Conservation (phyloP, 345 rosid genomes). For the Euphorbia peplus region DNA sequence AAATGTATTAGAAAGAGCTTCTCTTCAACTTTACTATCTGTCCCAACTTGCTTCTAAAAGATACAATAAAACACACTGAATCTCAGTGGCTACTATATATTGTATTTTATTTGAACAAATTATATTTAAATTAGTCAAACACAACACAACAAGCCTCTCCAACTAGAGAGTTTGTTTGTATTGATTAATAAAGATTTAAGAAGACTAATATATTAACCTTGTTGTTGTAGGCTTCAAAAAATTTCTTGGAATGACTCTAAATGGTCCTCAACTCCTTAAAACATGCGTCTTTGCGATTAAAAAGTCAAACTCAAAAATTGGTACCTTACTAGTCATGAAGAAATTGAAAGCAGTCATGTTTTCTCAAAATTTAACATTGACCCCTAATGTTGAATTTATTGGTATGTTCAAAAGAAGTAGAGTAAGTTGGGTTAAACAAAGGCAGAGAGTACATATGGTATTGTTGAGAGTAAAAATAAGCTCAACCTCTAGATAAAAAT, state of each 20-base stretch:
- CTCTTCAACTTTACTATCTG: conserved; percentile 16
- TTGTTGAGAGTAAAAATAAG: no score
- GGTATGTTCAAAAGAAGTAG: no score
- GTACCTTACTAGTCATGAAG: background rate
- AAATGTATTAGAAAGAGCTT: no score
- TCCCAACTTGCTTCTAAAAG: conserved; percentile 15
- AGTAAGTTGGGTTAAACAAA: no score
- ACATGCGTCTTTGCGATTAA: background rate
- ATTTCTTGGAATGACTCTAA: conserved; percentile 1
- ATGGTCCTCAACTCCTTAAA: background rate
- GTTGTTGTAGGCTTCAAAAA: background rate
- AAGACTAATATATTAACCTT: no score
- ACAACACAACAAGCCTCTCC: conserved; percentile 9
- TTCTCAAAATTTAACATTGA: no score
- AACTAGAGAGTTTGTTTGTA: conserved; percentile 15
- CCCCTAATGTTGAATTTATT: no score
- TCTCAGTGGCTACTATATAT: conserved; percentile 17
- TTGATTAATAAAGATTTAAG: no score
- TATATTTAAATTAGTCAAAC: conserved; percentile 2
- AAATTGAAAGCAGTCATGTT: no score
- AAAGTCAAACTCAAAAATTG: conserved; percentile 10
- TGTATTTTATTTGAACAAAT: background rate
- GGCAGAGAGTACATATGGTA: no score
- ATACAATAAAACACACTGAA: conserved; percentile 2
- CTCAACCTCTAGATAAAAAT: no score